These are phyloP conservation scores for Arthromyces matolae DNA, from an alignment of 768 basidiomycete species.

Conservation along the genomic window DNA sequence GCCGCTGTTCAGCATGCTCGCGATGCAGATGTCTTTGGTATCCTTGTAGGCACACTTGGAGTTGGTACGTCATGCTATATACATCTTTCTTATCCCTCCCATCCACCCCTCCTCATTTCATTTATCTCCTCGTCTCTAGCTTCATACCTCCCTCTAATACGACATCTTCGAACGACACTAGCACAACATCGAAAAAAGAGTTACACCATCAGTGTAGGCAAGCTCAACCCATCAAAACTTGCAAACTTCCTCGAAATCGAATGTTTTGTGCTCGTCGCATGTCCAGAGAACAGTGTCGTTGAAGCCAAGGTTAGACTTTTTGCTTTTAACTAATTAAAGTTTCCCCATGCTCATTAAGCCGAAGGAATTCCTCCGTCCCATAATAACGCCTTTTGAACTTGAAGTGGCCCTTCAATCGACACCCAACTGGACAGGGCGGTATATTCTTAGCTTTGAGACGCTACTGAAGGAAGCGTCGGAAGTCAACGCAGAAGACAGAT, in stretches of 20 bases:
- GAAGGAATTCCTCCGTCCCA: slow-evolving; percentile 87
- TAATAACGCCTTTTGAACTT: slow-evolving; percentile 92
- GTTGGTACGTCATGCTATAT: no score
- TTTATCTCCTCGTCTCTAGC: slow-evolving; percentile 38
- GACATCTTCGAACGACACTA: slow-evolving; percentile 72
- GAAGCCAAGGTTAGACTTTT: slow-evolving; percentile 56
- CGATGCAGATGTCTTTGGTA: no score
- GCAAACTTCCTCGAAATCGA: slow-evolving; percentile 97
- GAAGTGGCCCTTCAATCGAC: slow-evolving; percentile 72
- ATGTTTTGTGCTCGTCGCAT: slow-evolving; percentile 92
- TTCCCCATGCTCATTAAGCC: not conserved
- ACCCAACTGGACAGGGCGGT: slow-evolving; percentile 70
- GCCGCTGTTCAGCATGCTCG: no score
- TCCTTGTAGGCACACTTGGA: no score
- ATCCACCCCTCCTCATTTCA: not conserved
- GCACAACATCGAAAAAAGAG: slow-evolving; percentile 73
- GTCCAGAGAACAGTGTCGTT: slow-evolving; percentile 85
- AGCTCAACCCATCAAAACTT: slow-evolving; percentile 90
- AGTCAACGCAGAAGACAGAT: not conserved
- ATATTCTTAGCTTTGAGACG: slow-evolving; percentile 73
- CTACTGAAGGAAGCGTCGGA: slow-evolving; percentile 39
- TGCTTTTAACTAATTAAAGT: no score
- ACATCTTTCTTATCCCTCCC: not conserved
- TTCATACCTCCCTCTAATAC: slow-evolving; percentile 82
- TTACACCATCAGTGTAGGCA: slow-evolving; percentile 94